Conservation (phyloP, 352 stramenopile genomes). For the Globisporangium perplexum region DNA sequence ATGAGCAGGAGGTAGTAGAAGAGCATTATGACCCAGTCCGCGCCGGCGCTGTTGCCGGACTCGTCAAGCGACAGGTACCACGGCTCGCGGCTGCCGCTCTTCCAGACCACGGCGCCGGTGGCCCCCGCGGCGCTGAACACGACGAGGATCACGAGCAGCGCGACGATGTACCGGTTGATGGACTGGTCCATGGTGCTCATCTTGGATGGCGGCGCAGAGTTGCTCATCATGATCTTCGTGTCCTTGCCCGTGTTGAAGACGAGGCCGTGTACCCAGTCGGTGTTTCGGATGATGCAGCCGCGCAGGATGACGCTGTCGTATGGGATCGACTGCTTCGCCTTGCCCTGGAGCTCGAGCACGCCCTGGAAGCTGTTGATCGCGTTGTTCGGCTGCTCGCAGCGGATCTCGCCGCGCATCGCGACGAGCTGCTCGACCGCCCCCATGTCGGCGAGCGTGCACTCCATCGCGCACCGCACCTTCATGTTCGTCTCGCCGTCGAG, state of each 20-base stretch:
- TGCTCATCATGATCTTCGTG: constrained; percentile 92
- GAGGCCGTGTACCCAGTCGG: constrained; percentile 86
- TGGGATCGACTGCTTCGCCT: constrained; percentile 53
- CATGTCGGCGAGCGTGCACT: constrained; percentile 55
- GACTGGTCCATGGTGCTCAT: constrained; percentile 83
- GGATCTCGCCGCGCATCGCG: constrained; percentile 49
- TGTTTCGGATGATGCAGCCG: constrained; percentile 91
- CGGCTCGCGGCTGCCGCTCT: constrained; percentile 21
- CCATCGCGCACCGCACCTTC: constrained; percentile 84
- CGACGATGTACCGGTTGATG: constrained; percentile 76
- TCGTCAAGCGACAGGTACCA: constrained; percentile 56
- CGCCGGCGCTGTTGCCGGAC: constrained; percentile 22
- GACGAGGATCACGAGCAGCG: constrained; percentile 59
- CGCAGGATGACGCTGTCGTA: constrained; percentile 88
- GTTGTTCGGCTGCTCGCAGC: constrained; percentile 85
- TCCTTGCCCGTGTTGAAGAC: constrained; percentile 93
- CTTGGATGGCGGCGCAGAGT: constrained; percentile 72
- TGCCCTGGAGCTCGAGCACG: constrained; percentile 57
- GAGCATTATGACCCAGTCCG: constrained; percentile 81
- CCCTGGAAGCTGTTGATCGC: constrained; percentile 90
- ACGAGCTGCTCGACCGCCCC: constrained; percentile 32
- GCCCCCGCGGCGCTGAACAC: constrained; percentile 56
- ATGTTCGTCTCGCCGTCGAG: constrained; percentile 93
- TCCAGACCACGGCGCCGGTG: constrained; percentile 58
- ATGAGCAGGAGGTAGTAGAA: constrained; percentile 95